phyloP scores from a whole-genome alignment of 2,329 filamentous ascomycete genomes.

The Trichophyton schoenleinii region DNA sequence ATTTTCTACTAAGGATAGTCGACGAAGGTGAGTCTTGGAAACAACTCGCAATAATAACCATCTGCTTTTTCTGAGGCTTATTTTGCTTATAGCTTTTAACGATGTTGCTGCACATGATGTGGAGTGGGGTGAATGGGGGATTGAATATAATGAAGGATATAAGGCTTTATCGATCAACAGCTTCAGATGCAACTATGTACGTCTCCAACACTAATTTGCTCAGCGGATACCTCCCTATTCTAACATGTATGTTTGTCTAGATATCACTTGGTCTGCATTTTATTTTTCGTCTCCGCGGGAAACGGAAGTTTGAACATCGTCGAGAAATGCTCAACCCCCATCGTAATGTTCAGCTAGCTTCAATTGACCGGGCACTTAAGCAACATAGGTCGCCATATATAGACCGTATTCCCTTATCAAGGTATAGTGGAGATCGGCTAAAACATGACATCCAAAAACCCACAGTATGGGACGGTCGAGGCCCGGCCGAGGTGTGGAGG shows the following conservation, averaged over 20 bases:
- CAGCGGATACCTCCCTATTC: background rate
- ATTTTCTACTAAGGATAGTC: conserved; percentile 7
- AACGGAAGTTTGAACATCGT: background rate
- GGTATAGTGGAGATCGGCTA: background rate
- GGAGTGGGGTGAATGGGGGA: background rate
- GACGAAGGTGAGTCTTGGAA: conserved; percentile 2
- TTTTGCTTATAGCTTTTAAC: background rate
- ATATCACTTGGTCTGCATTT: background rate
- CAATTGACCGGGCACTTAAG: background rate
- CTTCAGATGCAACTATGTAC: background rate
- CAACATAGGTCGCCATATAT: background rate
- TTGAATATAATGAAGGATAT: background rate
- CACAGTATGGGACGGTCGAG: background rate
- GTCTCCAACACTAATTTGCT: background rate
- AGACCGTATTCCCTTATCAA: background rate
- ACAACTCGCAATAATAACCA: too few species aligned
- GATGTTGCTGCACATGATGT: conserved; percentile 3
- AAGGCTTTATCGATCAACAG: background rate
- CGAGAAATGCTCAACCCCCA: background rate
- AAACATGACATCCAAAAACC: background rate
- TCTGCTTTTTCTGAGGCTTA: background rate
- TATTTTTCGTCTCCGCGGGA: background rate
- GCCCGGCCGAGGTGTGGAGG: background rate
- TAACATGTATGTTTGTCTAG: background rate
- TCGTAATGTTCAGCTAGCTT: background rate